Evolutionary conservation across 768 basidiomycete genomes (phyloP).

Genomic region (Boletus sp.): DNA sequence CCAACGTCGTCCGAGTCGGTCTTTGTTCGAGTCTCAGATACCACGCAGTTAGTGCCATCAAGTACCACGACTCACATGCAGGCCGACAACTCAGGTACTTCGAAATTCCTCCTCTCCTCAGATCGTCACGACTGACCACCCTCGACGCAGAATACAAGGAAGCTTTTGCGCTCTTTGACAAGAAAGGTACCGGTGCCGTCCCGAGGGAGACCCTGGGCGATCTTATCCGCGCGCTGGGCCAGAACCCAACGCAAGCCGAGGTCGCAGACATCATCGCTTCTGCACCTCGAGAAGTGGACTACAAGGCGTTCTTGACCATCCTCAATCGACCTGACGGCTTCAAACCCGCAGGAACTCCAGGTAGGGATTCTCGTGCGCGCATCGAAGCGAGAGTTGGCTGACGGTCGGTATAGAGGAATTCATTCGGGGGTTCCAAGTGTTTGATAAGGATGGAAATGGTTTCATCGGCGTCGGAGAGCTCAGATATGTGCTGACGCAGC

Average conservation of each 20-base stretch:
- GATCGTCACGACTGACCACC: slow-evolving; percentile 5
- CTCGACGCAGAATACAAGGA: slow-evolving; percentile 82
- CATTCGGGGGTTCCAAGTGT: slow-evolving; percentile 98
- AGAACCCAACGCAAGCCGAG: slow-evolving; percentile 99
- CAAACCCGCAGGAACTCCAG: slow-evolving; percentile 94
- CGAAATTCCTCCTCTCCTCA: not conserved
- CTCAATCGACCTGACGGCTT: slow-evolving; percentile 95
- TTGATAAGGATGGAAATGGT: slow-evolving; percentile 81
- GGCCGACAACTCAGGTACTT: slow-evolving; percentile 54
- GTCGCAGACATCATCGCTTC: slow-evolving; percentile 75
- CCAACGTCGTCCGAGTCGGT: too few species aligned
- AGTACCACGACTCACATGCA: slow-evolving; percentile 17
- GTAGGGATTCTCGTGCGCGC: slow-evolving; percentile 40
- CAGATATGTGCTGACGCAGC: slow-evolving; percentile 87
- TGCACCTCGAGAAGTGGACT: slow-evolving; percentile 87
- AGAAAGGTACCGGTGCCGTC: slow-evolving; percentile 89
- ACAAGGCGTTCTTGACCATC: slow-evolving; percentile 86
- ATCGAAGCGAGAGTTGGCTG: not conserved
- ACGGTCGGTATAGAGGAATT: slow-evolving; percentile 78
- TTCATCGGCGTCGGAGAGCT: slow-evolving; percentile 65
- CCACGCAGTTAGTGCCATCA: not conserved
- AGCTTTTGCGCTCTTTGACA: slow-evolving; percentile 97
- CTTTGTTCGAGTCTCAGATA: too few species aligned
- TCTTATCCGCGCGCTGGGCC: slow-evolving; percentile 88
- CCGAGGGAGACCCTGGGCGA: slow-evolving; percentile 89